Evolutionary conservation across 139 green algal genomes (phyloP).

Genomic region (Chlorella sp.): DNA sequence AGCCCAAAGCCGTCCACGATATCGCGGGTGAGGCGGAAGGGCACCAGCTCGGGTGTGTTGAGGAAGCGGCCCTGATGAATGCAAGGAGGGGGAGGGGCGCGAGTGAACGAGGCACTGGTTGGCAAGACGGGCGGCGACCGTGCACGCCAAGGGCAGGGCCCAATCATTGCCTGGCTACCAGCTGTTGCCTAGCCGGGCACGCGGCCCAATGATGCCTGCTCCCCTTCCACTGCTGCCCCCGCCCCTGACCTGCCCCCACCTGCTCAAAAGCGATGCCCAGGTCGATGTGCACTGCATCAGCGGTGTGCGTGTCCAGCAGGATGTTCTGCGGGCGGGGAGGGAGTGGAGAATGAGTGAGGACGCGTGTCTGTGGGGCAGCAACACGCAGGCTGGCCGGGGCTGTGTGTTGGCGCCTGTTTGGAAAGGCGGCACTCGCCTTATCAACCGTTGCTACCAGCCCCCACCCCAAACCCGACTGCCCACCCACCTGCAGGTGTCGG

Average conservation of each 20-base stretch:
- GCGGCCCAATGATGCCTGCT: neutral
- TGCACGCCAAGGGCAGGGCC: neutral
- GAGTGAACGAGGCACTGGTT: neutral
- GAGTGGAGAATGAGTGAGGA: neutral
- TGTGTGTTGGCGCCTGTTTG: too few relatives aligned
- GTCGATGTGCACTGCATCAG: conserved; percentile 98
- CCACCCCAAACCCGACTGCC: neutral
- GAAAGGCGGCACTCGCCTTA: too few relatives aligned
- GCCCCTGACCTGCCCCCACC: neutral
- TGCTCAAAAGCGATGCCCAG: conserved; percentile 98
- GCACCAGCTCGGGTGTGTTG: conserved; percentile 91
- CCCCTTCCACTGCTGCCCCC: neutral
- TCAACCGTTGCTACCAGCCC: too few relatives aligned
- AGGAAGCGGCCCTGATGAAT: conserved; percentile 72
- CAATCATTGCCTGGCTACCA: neutral
- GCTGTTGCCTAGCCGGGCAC: neutral
- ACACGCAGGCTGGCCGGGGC: too few relatives aligned
- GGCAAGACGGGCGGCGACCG: neutral
- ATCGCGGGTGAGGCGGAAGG: conserved; percentile 94
- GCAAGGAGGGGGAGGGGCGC: neutral
- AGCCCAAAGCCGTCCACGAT: conserved; percentile 95
- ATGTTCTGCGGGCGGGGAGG: conserved; percentile 78
- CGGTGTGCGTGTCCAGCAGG: conserved; percentile 82
- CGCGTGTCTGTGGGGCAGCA: too few relatives aligned
- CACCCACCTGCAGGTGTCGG: conserved; percentile 67